Percentiles rank a stretch among this genome's conserved stretches.
phyloP scores from a whole-genome alignment of 2,329 filamentous ascomycete species.

The Cercospora berteroae region DNA sequence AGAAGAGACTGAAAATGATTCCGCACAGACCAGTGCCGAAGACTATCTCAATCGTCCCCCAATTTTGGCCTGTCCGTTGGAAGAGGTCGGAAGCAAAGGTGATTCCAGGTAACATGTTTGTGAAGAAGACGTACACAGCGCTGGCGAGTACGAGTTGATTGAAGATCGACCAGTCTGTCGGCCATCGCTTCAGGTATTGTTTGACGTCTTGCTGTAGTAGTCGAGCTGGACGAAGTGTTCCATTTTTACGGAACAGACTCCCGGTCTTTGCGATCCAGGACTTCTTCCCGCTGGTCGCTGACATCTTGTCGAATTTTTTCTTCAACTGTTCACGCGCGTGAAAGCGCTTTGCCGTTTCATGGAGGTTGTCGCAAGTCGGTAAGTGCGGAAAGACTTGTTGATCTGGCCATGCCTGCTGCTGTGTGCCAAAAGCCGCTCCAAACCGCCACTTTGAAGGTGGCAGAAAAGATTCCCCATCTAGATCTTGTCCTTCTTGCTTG shows the following conservation, averaged over 20 bases:
- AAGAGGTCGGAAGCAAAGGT: conserved; percentile 66
- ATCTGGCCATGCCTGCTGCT: neutral
- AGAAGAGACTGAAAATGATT: conserved; percentile 60
- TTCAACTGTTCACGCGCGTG: neutral
- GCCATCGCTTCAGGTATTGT: conserved; percentile 34
- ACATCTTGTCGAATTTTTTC: neutral
- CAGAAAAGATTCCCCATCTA: neutral
- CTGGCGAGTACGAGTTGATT: conserved; percentile 64
- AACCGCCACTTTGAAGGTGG: conserved; percentile 2
- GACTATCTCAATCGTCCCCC: conserved; percentile 66
- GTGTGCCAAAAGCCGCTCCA: neutral
- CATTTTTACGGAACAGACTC: neutral
- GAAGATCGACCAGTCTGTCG: conserved; percentile 48
- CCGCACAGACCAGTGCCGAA: conserved; percentile 65
- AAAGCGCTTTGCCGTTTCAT: neutral
- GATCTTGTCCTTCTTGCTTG: conserved; percentile 1
- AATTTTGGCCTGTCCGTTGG: conserved; percentile 60
- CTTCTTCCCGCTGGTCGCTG: neutral
- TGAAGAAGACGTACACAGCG: conserved; percentile 66
- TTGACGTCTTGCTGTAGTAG: conserved; percentile 35
- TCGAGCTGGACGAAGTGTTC: conserved; percentile 34
- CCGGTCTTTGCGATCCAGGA: neutral
- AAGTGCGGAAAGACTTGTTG: neutral
- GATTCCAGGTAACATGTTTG: conserved; percentile 64
- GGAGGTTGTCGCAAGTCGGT: neutral